phyloP scores from a whole-genome alignment of 768 basidiomycete genomes.

The Hemileccinum rubropunctum region DNA sequence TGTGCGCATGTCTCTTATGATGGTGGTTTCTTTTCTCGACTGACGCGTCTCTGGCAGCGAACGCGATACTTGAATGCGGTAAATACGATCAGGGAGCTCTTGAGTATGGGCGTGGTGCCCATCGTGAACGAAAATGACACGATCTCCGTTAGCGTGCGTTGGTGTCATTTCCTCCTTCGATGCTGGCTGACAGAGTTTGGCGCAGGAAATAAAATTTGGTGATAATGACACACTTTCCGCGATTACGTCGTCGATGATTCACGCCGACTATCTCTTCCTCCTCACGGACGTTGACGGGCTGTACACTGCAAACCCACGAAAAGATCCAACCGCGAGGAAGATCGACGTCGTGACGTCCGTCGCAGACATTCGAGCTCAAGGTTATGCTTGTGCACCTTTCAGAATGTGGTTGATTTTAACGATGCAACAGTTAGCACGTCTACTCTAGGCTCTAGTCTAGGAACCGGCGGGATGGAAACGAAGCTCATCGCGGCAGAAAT shows the following conservation, averaged over 20 bases:
- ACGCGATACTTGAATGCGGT: slow-evolving; percentile 96
- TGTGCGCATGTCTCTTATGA: slow-evolving; percentile 43
- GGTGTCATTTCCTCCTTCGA: background rate
- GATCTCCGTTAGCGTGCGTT: slow-evolving; percentile 89
- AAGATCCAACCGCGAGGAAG: slow-evolving; percentile 76
- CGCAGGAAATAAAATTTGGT: slow-evolving; percentile 98
- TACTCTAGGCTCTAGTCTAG: slow-evolving; percentile 88
- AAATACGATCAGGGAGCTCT: slow-evolving; percentile 88
- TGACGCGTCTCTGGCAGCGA: slow-evolving; percentile 47
- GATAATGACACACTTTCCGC: slow-evolving; percentile 99
- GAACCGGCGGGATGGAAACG: slow-evolving; percentile 99
- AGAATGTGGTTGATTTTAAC: background rate
- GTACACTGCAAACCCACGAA: slow-evolving; percentile 93
- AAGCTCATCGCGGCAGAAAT: slow-evolving; percentile 98
- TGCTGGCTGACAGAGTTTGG: slow-evolving; percentile 2
- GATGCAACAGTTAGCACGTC: slow-evolving; percentile 73
- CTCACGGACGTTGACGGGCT: slow-evolving; percentile 95
- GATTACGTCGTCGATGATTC: slow-evolving; percentile 95
- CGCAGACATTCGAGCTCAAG: slow-evolving; percentile 74
- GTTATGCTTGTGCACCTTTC: slow-evolving; percentile 36
- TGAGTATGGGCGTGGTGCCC: slow-evolving; percentile 93
- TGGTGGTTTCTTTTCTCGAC: background rate
- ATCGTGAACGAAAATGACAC: slow-evolving; percentile 99
- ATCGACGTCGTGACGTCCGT: slow-evolving; percentile 86
- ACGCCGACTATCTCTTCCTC: slow-evolving; percentile 95